Conservation (phyloP, 192 early-diverging fungal species). For the Geranomyces michiganensis region DNA sequence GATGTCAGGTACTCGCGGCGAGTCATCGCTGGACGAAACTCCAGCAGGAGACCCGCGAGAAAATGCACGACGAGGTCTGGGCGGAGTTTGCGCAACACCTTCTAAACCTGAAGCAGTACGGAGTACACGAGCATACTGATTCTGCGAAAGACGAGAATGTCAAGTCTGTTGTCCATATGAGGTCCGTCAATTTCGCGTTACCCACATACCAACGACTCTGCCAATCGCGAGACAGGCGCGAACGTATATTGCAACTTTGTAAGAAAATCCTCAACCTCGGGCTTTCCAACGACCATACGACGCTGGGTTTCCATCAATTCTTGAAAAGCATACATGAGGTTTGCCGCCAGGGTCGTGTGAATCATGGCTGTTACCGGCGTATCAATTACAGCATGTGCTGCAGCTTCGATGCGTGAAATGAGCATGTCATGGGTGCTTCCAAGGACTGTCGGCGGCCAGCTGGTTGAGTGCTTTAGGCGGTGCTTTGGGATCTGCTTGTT, state of each 20-base stretch:
- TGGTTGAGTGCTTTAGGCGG: constrained; percentile 58
- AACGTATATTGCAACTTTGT: constrained; percentile 63
- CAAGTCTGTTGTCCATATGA: background rate
- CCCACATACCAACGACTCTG: constrained; percentile 59
- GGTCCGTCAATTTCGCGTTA: background rate
- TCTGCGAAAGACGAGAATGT: constrained; percentile 18
- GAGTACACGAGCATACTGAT: constrained; percentile 34
- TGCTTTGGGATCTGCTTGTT: background rate
- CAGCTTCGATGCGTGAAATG: constrained; percentile 54
- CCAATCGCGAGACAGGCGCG: constrained; percentile 61
- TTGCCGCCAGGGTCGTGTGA: constrained; percentile 49
- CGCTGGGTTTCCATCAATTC: constrained; percentile 63
- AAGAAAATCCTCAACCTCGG: constrained; percentile 63
- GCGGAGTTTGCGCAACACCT: constrained; percentile 26
- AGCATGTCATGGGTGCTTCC: constrained; percentile 57
- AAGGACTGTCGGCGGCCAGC: constrained; percentile 67
- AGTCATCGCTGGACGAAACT: no score
- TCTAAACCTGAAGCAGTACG: constrained; percentile 29
- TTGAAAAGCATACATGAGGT: constrained; percentile 67
- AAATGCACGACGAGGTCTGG: constrained; percentile 6
- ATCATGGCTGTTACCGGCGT: constrained; percentile 56
- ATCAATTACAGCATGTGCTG: constrained; percentile 55
- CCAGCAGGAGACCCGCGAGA: background rate
- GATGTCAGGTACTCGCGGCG: no score
- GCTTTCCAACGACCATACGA: constrained; percentile 59